Base-by-base conservation (phyloP, 2,329 filamentous ascomycete species). In the Alternaria arbusti region DNA sequence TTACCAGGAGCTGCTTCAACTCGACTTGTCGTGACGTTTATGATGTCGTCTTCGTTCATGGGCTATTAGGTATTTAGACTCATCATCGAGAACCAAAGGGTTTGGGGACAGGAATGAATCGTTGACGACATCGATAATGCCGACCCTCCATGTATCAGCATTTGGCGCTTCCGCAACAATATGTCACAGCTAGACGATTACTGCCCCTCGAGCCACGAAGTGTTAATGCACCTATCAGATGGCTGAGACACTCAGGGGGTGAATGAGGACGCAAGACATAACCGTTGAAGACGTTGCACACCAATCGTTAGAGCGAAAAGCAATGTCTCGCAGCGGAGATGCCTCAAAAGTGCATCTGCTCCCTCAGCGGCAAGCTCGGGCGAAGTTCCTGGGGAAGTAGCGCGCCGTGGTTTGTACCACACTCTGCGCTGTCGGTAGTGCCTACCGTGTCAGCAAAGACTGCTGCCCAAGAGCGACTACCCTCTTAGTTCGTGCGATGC, bases 271-370 rank as follows among this genome's bases (percentile, higher is more conserved):
- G 71, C 74, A 70, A 69, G 72, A 77, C 73, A 64, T 67, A 69
- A 63, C 67, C 57, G 67, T 66, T 66, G 64, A 55, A 68, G 57
- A 66, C 67, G 74, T 77, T 59, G 70, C 66, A 78, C 75, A 57
- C 63, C 66, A 69, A 71, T 72, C 68, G 73, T 72, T 73, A 65
- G 54, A n/a, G 57, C 56, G 44, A 40, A 60, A 13, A 43, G 9
- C 9, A 57, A 46, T 70, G 65, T 70, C 65, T 71, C 56, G 65
- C 66, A 59, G 20, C n/a, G 62, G 59, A 54, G 47, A 59, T 63
- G 65, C 58, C 49, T 54, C 50, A 46, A 56, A 45, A 66, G 55
- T 36, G 62, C 47, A 54, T 57, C 32, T 13, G 49, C 17, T 11
- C 17, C 9, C 49, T 36, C 57, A 55, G 63, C 59, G 67, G 61